Evolutionary conservation across 768 basidiomycete species (phyloP).

Genomic region (Auricularia sp.): DNA sequence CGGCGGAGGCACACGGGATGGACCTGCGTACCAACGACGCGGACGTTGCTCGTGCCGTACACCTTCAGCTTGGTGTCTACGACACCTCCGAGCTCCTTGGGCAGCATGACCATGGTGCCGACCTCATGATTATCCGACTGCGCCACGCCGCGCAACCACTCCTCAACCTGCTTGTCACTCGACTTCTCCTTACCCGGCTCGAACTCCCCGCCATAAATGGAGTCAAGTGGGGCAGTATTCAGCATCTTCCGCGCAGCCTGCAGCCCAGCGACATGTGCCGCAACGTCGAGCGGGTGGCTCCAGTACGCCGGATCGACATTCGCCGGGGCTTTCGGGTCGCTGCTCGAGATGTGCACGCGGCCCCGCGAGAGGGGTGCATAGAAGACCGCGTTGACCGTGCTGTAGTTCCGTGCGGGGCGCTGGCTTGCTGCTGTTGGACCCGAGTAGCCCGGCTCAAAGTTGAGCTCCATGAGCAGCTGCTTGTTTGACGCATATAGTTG

Average conservation of each 20-base stretch:
- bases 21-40: constrained; percentile 9
- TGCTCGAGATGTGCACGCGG: constrained; percentile 18
- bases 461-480: constrained; percentile 6
- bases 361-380: constrained; percentile 8
- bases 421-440: constrained; percentile 2
- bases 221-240: constrained; percentile 15
- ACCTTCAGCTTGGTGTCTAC: constrained; percentile 39
- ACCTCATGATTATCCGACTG: constrained; percentile 41
- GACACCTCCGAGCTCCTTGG: constrained; percentile 41
- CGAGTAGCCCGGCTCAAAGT: constrained; percentile 8
- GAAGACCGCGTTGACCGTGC: constrained; percentile 7
- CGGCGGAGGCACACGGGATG: not conserved
- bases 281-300: constrained; percentile 3
- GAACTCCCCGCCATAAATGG: constrained; percentile 4
- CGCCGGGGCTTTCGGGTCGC: constrained; percentile 22
- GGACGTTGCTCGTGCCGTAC: constrained; percentile 12
- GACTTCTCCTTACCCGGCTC: constrained; percentile 38
- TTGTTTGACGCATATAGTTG: constrained; percentile 5
- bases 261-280: constrained; percentile 6
- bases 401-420: constrained; percentile 5
- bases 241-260: constrained; percentile 13
- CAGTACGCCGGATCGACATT: constrained; percentile 31
- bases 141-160: constrained; percentile 23
- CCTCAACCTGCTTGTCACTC: constrained; percentile 47
- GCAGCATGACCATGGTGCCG: constrained; percentile 48